Base-by-base conservation (phyloP, 345 rosid genomes). In the Gossypium australe region DNA sequence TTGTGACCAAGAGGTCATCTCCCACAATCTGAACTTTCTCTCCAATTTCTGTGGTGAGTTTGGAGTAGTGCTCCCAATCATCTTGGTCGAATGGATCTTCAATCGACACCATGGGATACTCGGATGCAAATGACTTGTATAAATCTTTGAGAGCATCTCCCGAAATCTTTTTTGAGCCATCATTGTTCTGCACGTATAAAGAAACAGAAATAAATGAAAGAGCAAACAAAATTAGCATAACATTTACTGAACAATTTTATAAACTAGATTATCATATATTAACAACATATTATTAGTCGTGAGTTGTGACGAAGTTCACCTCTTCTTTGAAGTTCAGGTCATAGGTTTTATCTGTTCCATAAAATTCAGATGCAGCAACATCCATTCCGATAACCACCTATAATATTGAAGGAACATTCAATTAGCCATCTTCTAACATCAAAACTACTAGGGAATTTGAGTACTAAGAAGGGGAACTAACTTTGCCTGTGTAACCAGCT, bases 301-400 rank as follows among this genome's bases (percentile, higher is more conserved):
- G 20, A 25, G 24, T 41, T 38, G 58, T 25, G 49, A 68, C 56
- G 73, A 49, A 66, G 60, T 68, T 74, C 45, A 89, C 97, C 82
- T 92, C 94, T 82, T 88, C 94, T 79, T 92, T 92, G 85, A 92
- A 92, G 85, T 92, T 92, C 86, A 92, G 76, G 82, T 95, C 99
- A 74, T 95, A 95, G 34, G 84, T 82, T 76, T 91, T 91, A 83
- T 93, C 98, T 47, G 84, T 22, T 65, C 84, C 84, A 76, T 91
- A 95, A 78, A 95, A 95, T 76, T 95, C 98, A 24, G 99, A 95
- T 57, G 99, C 99, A 71, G 99, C 98, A 70, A 95, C 99, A 83
- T 95, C 99, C 99, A 95, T 95, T 74, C 99, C 99, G 63, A 95
- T 95, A 80, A 95, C 97, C 77, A 95, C 97, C 98, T 94, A 81